Conservation (phyloP, 2,329 filamentous ascomycete species). For the Xylaria sp. region DNA sequence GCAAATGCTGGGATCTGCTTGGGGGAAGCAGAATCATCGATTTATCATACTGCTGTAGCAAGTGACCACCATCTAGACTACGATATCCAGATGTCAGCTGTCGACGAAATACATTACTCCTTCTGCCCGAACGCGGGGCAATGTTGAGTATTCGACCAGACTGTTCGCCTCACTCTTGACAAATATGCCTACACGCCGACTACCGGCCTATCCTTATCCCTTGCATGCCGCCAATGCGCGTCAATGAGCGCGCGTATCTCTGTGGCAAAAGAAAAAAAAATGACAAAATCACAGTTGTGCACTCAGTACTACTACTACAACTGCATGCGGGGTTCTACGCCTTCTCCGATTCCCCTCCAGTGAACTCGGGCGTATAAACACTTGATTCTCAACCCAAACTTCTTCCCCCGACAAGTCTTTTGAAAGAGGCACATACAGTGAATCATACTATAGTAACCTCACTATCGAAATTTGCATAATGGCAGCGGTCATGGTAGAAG, state of each 20-base stretch:
- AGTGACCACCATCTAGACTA: not conserved
- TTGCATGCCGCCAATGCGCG: not conserved
- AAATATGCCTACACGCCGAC: not conserved
- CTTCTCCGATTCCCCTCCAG: conserved; percentile 3
- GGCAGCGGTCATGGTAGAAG: conserved; percentile 24
- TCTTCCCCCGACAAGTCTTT: not conserved
- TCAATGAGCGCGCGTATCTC: not conserved
- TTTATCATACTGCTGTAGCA: not conserved
- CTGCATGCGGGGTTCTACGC: conserved; percentile 27
- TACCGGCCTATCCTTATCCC: conserved; percentile 4
- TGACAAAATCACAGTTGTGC: not conserved
- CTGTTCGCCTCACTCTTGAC: conserved; percentile 2
- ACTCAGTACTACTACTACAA: not conserved
- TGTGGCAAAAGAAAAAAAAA: not conserved
- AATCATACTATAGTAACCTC: not conserved
- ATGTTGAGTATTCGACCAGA: not conserved
- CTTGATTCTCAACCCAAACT: not conserved
- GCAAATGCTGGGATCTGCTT: too few relatives aligned
- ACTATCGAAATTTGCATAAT: conserved; percentile 23
- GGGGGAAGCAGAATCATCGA: not conserved
- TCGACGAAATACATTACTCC: not conserved
- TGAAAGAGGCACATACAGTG: not conserved
- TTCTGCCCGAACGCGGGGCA: conserved; percentile 18
- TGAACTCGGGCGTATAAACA: conserved; percentile 15
- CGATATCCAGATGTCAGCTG: not conserved